Evolutionary conservation across 202 grass and related monocot species (phyloP), one percentile per base, ranked within the genome.

Genomic region (Panicum hallii): DNA sequence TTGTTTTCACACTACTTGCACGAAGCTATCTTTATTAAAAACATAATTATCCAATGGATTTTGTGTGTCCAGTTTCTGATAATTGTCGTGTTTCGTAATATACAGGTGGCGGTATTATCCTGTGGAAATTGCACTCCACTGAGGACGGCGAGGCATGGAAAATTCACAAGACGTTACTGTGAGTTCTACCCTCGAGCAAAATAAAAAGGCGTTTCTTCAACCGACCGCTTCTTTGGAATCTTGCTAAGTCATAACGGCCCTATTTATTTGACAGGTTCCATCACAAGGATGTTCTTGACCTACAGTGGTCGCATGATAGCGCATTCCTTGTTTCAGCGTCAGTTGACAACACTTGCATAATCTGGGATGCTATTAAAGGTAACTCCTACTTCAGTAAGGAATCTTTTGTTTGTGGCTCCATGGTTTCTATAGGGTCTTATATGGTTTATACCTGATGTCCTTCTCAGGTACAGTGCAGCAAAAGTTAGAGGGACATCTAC

Each of bases 261-360:
- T 55, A 42, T 52, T 68, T 82, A 77, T 88, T 80, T 67, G 3
- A 6, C 34, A 99, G 97, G 61, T 99, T 96, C 91, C 97, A 99
- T 85, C 86, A 90, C 54, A 99, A 96, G 84, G 96, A 99, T 56
- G 91, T 99, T 78, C 96, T 99, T 83, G 97, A 99, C 79, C 93
- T 99, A 8, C 91, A 99, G 72, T 99, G 97, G 97, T 94, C 88
- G 20, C 81, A 83, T 40, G 87, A 99, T 66, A 84, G 93, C 7
- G 74, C 86, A 71, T 88, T 81, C 81, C 77, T 98, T 68, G 91
- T 95, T 90, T 95, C 95, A 62, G 91, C 93, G 40, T 98, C 95
- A 70, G 90, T 99, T 81, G 97, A 99, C 75, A 99, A 99, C 75
- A 94, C 90, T 85, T 96, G 93, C 88, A 96, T 99, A 85, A 89